phyloP scores from a whole-genome alignment of 2,329 filamentous ascomycete species.

The Metarhizium humberi region DNA sequence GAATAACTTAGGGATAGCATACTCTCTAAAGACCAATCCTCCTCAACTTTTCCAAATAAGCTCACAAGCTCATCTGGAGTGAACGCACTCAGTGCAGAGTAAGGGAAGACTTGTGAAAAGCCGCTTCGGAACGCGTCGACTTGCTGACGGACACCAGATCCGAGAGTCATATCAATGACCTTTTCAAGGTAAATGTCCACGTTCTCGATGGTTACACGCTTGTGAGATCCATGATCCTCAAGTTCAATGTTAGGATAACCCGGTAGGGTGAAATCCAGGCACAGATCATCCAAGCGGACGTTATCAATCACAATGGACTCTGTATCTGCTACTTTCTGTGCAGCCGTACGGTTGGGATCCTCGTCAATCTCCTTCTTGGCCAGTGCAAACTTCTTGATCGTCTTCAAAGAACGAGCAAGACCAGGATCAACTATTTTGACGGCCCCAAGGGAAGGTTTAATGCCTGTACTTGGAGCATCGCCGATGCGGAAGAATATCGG shows the following conservation, averaged over 20 bases:
- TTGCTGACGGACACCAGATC: slow-evolving; percentile 78
- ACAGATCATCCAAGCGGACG: slow-evolving; percentile 74
- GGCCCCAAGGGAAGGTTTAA: slow-evolving; percentile 78
- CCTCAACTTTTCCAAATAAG: slow-evolving; percentile 84
- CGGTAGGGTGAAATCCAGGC: slow-evolving; percentile 88
- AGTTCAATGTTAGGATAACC: slow-evolving; percentile 85
- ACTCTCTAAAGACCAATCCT: slow-evolving; percentile 98
- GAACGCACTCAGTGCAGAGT: slow-evolving; percentile 83
- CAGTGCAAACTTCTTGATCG: slow-evolving; percentile 77
- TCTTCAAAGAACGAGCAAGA: slow-evolving; percentile 73
- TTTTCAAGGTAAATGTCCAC: slow-evolving; percentile 81
- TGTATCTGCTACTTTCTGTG: slow-evolving; percentile 62
- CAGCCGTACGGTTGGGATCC: slow-evolving; percentile 52
- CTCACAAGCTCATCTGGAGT: slow-evolving; percentile 92
- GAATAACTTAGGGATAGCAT: slow-evolving; percentile 30
- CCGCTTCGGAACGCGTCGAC: slow-evolving; percentile 84
- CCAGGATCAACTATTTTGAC: slow-evolving; percentile 83
- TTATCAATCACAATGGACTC: slow-evolving; percentile 66
- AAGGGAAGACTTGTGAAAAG: slow-evolving; percentile 95
- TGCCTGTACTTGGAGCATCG: slow-evolving; percentile 49
- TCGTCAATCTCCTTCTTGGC: slow-evolving; percentile 78
- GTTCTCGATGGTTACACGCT: slow-evolving; percentile 77
- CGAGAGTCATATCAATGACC: slow-evolving; percentile 85
- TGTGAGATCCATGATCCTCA: slow-evolving; percentile 62
- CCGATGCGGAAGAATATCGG: slow-evolving; percentile 95